Percentiles rank a stretch among this genome's conserved stretches.
These are phyloP conservation scores for Lodderomyces jiufengensis DNA, from an alignment of 1,139 yeast species.

Conservation along the genomic window DNA sequence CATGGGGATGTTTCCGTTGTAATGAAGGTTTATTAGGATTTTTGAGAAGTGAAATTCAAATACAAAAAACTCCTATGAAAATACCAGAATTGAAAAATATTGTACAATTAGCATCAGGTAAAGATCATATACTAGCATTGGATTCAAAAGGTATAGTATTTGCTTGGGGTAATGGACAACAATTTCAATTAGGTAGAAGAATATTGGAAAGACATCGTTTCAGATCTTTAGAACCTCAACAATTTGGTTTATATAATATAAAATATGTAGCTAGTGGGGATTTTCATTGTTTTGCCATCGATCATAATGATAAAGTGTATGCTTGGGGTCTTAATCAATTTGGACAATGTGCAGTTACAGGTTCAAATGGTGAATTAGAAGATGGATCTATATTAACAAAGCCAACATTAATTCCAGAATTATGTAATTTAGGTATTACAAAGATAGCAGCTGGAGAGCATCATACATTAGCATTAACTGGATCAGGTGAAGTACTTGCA, in stretches of 20 bases:
- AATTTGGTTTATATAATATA: constrained; percentile 73
- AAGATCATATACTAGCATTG: constrained; percentile 83
- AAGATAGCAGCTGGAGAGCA: constrained; percentile 92
- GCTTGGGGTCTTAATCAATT: constrained; percentile 97
- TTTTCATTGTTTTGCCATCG: constrained; percentile 92
- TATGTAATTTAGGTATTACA: constrained; percentile 51
- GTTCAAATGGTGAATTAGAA: constrained; percentile 51
- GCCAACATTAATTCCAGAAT: constrained; percentile 67
- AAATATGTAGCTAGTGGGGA: constrained; percentile 89
- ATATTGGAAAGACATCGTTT: constrained; percentile 72
- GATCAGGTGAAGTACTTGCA: constrained; percentile 67
- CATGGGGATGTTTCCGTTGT: constrained; percentile 97
- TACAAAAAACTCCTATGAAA: constrained; percentile 67
- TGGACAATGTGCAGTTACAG: constrained; percentile 89
- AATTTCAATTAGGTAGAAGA: constrained; percentile 83
- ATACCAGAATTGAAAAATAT: constrained; percentile 62
- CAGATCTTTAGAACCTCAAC: constrained; percentile 69
- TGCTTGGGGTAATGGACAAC: constrained; percentile 98
- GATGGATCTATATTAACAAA: constrained; percentile 79
- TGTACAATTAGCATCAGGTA: constrained; percentile 88
- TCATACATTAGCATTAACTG: constrained; percentile 75
- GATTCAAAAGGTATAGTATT: constrained; percentile 83
- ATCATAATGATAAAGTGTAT: constrained; percentile 62
- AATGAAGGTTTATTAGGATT: constrained; percentile 91
- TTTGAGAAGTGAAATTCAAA: constrained; percentile 51